These are phyloP conservation scores for Oryza rufipogon DNA, from an alignment of 176 grass and related monocot genomes.

Conservation along the genomic window DNA sequence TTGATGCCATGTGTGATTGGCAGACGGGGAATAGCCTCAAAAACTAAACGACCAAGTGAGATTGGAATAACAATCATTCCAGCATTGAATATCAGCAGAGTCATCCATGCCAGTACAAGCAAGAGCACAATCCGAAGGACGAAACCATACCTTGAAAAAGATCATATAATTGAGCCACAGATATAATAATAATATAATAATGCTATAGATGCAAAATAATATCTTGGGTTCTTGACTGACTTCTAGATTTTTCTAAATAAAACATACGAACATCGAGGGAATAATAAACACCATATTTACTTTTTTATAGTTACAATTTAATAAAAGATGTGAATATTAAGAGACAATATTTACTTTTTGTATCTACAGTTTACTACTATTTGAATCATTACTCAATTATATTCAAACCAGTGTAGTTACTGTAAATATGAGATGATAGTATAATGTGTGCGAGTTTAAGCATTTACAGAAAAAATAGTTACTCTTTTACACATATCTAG, in stretches of 20 bases:
- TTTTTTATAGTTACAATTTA: background rate
- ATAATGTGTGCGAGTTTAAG: background rate
- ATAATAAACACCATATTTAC: background rate
- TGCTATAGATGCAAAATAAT: background rate
- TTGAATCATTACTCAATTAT: background rate
- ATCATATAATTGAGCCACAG: background rate
- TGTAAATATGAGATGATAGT: background rate
- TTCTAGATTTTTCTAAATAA: slow-evolving; percentile 17
- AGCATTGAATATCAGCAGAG: slow-evolving; percentile 90
- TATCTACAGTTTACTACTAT: background rate
- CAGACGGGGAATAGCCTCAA: slow-evolving; percentile 84
- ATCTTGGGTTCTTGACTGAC: background rate
- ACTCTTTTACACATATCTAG: background rate
- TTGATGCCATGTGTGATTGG: slow-evolving; percentile 95
- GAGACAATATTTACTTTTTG: background rate
- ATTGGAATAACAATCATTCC: slow-evolving; percentile 92
- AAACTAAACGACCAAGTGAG: slow-evolving; percentile 82
- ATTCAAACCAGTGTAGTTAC: background rate
- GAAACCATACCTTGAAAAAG: slow-evolving; percentile 82
- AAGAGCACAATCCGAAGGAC: slow-evolving; percentile 87
- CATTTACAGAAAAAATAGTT: background rate
- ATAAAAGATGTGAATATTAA: background rate
- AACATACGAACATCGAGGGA: background rate
- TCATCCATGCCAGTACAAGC: slow-evolving; percentile 92
- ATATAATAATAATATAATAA: background rate